Percentiles rank a stretch among this genome's conserved stretches.
Evolutionary conservation across 1,284 basidiomycete genomes (phyloP).

Genomic region (Hemileia vastatrix): DNA sequence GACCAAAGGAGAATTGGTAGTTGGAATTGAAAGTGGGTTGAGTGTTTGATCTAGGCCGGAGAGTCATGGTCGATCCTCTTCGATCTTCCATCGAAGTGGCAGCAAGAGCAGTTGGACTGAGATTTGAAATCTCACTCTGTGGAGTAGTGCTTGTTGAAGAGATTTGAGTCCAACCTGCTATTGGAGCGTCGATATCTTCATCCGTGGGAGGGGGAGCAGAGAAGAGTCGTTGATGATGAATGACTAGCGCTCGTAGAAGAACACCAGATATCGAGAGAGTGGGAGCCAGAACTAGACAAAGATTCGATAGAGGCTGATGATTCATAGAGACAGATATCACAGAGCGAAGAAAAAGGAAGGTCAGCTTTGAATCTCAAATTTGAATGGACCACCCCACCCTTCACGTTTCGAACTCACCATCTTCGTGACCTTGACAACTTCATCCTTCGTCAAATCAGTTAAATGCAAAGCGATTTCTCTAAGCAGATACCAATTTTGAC

Average conservation of each 20-base stretch:
- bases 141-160: not conserved
- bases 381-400: too few species aligned
- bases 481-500: constrained; percentile 38
- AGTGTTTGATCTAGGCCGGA: not conserved
- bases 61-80: not conserved
- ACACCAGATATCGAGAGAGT: constrained; percentile 34
- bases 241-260: constrained; percentile 33
- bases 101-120: not conserved
- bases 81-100: not conserved
- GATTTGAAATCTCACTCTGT: not conserved
- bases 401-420: too few species aligned
- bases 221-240: constrained; percentile 29
- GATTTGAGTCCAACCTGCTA: not conserved
- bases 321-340: too few species aligned
- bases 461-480: constrained; percentile 36
- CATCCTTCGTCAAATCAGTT: constrained; percentile 25
- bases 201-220: not conserved
- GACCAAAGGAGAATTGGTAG: not conserved
- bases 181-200: not conserved
- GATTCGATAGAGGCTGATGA: too few species aligned
- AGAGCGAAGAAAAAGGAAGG: too few species aligned
- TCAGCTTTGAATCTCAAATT: too few species aligned
- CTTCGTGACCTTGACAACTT: constrained; percentile 32
- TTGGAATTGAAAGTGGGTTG: not conserved
- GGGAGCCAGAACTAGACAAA: too few species aligned